phyloP scores from a whole-genome alignment of 495 filamentous ascomycete genomes.

The Aspergillus cavernicola region DNA sequence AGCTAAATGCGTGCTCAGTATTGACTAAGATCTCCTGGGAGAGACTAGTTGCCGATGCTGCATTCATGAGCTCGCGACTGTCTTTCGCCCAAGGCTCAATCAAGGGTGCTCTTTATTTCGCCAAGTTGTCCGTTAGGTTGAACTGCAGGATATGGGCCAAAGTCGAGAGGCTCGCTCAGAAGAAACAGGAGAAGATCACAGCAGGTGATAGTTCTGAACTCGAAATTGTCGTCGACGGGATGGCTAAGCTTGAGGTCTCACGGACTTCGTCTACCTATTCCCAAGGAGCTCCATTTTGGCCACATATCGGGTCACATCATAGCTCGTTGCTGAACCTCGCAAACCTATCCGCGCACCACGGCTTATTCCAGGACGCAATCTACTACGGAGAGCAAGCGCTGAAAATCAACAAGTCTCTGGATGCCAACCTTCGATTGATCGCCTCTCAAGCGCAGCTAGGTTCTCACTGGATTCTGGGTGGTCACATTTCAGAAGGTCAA shows the following conservation, averaged over 20 bases:
- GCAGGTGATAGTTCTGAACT: constrained; percentile 30
- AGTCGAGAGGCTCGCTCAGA: constrained; percentile 51
- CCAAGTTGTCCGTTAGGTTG: constrained; percentile 61
- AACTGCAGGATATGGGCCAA: constrained; percentile 69
- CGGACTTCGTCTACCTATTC: constrained; percentile 31
- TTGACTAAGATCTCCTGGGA: constrained; percentile 42
- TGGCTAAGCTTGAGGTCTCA: constrained; percentile 42
- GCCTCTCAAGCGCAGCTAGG: constrained; percentile 57
- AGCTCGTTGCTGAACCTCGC: constrained; percentile 67
- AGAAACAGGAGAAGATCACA: constrained; percentile 29
- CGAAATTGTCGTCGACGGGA: constrained; percentile 38
- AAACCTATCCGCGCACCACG: constrained; percentile 71
- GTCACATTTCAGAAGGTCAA: constrained; percentile 56
- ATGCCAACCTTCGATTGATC: constrained; percentile 54
- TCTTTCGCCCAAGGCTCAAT: constrained; percentile 60
- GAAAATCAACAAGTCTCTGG: constrained; percentile 67
- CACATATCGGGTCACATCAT: constrained; percentile 67
- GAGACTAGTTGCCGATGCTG: constrained; percentile 47
- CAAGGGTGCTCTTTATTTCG: constrained; percentile 61
- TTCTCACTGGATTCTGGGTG: constrained; percentile 61
- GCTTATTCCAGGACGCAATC: constrained; percentile 84
- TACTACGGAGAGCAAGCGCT: constrained; percentile 84
- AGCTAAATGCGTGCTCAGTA: constrained; percentile 25
- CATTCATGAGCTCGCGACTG: constrained; percentile 59
- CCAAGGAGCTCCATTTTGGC: constrained; percentile 74